Conservation (phyloP, 2,329 filamentous ascomycete genomes). For the Xylaria sp. region DNA sequence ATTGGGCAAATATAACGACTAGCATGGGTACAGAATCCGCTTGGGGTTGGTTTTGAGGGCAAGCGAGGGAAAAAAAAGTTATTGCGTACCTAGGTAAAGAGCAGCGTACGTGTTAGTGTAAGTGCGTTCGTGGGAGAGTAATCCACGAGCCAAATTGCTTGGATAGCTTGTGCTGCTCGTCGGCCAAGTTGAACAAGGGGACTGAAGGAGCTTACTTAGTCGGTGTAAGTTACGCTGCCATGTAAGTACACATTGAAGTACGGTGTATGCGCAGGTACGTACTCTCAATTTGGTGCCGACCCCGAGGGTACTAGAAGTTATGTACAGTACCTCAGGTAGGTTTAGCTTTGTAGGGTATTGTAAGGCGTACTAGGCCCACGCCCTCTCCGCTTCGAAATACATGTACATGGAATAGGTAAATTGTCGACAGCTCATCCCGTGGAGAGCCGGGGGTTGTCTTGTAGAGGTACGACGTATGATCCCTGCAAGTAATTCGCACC, state of each 20-base stretch:
- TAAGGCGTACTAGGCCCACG: constrained; percentile 5
- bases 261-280: constrained; percentile 12
- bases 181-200: constrained; percentile 5
- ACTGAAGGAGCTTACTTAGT: constrained; percentile 23
- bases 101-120: not conserved
- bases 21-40: constrained; percentile 11
- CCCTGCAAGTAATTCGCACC: constrained; percentile 36
- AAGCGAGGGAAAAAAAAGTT: not conserved
- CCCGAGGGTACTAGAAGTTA: not conserved
- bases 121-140: not conserved
- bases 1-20: constrained; percentile 20
- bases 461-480: constrained; percentile 33
- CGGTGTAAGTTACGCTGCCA: constrained; percentile 15
- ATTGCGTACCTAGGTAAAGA: not conserved
- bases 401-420: not conserved
- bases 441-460: constrained; percentile 8
- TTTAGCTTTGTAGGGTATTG: not conserved
- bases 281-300: not conserved
- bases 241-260: not conserved
- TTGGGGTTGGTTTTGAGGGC: constrained; percentile 5
- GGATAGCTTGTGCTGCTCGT: constrained; percentile 14
- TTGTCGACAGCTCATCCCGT: constrained; percentile 16
- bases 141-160: constrained; percentile 12
- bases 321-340: not conserved
- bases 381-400: not conserved